Conservation (phyloP, 352 stramenopile genomes). For the Albugo laibachii region DNA sequence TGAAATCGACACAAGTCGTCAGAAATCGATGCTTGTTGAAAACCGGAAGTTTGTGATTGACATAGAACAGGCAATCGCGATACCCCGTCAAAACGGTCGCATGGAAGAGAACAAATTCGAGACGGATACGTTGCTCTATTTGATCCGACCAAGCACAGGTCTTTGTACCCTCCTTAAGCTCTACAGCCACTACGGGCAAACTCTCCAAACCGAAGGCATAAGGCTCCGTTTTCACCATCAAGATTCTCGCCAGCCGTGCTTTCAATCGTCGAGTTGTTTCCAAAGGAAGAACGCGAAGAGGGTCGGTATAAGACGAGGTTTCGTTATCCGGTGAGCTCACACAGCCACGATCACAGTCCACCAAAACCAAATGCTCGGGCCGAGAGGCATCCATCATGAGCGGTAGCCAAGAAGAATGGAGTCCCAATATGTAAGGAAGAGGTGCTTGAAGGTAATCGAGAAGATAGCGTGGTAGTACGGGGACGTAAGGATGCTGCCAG, state of each 20-base stretch:
- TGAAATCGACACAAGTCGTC: constrained; percentile 29
- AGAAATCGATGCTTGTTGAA: constrained; percentile 77
- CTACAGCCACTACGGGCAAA: neutral
- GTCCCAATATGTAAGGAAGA: constrained; percentile 61
- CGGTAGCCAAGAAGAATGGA: constrained; percentile 51
- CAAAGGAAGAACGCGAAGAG: constrained; percentile 24
- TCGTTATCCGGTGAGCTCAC: constrained; percentile 33
- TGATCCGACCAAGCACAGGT: constrained; percentile 9
- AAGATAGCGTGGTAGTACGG: constrained; percentile 54
- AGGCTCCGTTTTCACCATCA: constrained; percentile 15
- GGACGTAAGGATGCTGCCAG: constrained; percentile 74
- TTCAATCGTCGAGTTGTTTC: constrained; percentile 25
- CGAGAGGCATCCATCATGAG: constrained; percentile 39
- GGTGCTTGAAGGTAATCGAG: constrained; percentile 72
- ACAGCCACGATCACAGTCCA: constrained; percentile 51
- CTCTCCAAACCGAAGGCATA: neutral
- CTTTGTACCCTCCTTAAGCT: neutral
- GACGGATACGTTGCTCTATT: constrained; percentile 39
- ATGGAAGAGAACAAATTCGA: constrained; percentile 59
- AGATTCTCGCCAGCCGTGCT: constrained; percentile 24
- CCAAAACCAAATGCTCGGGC: constrained; percentile 64
- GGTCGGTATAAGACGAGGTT: constrained; percentile 1
- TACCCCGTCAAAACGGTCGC: constrained; percentile 51
- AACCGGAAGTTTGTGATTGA: constrained; percentile 70
- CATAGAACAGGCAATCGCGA: constrained; percentile 70